Evolutionary conservation across 352 stramenopile genomes (phyloP).

Genomic region (Pythium inflatum): DNA sequence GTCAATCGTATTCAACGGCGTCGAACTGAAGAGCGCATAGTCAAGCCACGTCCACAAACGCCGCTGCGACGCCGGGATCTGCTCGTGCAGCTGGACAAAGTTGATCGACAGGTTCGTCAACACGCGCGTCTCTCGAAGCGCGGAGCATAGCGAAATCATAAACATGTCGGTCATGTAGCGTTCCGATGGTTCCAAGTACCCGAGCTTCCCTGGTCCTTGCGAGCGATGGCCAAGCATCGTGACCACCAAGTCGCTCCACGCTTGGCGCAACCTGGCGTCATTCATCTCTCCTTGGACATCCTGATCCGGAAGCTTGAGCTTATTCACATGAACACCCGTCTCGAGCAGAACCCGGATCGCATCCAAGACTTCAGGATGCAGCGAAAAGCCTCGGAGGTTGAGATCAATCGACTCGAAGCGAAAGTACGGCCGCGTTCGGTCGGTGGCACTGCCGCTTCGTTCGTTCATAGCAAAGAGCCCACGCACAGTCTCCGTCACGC

Average conservation of each 20-base stretch:
- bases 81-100: not conserved
- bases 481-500: not conserved
- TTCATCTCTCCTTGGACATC: not conserved
- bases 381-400: not conserved
- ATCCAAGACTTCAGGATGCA: slow-evolving; percentile 3
- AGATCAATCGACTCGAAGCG: slow-evolving; percentile 9
- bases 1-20: not conserved
- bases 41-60: not conserved
- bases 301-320: not conserved
- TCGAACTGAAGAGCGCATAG: slow-evolving; percentile 3
- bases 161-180: not conserved
- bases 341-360: slow-evolving; percentile 9
- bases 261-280: not conserved
- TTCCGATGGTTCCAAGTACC: not conserved
- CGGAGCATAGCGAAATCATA: not conserved
- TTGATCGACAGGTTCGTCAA: not conserved
- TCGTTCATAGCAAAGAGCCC: slow-evolving; percentile 3
- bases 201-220: not conserved
- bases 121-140: not conserved
- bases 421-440: slow-evolving; percentile 3
- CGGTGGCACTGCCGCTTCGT: not conserved
- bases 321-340: slow-evolving; percentile 5
- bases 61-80: not conserved
- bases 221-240: not conserved
- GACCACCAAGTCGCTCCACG: not conserved